phyloP scores from a whole-genome alignment of 148 eudicot species.

The Euryodendron excelsum region DNA sequence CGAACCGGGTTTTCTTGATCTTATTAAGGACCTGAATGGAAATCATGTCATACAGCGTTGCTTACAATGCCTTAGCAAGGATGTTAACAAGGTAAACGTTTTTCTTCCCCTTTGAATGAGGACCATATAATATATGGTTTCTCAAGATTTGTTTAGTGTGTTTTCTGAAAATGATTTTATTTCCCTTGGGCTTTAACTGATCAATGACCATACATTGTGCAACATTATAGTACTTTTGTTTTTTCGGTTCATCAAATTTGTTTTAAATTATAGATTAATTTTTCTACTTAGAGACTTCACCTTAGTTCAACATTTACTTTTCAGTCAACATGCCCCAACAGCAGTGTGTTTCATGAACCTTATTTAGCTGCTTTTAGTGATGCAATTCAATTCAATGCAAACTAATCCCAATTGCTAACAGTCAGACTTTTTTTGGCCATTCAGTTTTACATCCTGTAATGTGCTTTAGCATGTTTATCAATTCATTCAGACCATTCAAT shows the following conservation, averaged over 20 bases:
- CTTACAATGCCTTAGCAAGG: slow-evolving; percentile 53
- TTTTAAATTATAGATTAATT: too few species aligned
- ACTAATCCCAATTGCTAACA: neutral
- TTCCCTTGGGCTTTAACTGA: neutral
- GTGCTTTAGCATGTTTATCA: neutral
- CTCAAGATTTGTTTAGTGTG: neutral
- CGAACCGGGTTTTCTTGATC: slow-evolving; percentile 63
- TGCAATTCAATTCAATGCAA: neutral
- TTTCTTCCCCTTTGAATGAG: neutral
- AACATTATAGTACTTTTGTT: neutral
- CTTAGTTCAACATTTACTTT: neutral
- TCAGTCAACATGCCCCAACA: neutral
- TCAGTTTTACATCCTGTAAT: neutral
- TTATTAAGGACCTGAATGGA: slow-evolving; percentile 66
- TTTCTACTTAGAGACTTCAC: neutral
- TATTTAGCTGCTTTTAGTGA: neutral
- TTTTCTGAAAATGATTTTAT: neutral
- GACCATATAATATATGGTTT: neutral
- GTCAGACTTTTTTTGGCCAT: neutral
- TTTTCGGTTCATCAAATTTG: neutral
- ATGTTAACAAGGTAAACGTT: slow-evolving; percentile 58
- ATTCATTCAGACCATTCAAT: neutral
- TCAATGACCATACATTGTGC: neutral
- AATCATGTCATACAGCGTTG: slow-evolving; percentile 78
- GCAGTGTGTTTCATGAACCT: neutral